Conservation (phyloP, 768 basidiomycete species). For the Leccinellum luteum region DNA sequence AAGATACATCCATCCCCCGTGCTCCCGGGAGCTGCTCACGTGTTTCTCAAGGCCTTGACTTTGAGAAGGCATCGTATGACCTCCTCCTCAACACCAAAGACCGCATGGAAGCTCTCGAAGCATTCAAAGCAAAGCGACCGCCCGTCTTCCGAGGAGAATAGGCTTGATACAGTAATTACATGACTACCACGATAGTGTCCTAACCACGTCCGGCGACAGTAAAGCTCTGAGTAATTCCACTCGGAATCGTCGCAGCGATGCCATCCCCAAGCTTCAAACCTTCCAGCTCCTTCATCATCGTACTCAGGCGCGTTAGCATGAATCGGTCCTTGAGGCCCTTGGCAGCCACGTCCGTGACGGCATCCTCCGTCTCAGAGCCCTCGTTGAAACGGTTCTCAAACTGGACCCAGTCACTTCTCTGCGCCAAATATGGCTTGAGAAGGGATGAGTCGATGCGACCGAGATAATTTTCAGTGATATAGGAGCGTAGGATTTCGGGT, state of each 20-base stretch:
- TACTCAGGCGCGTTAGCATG: slow-evolving; percentile 68
- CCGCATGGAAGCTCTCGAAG: slow-evolving; percentile 77
- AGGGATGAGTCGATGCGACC: slow-evolving; percentile 86
- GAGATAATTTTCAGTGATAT: slow-evolving; percentile 92
- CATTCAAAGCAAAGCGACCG: slow-evolving; percentile 80
- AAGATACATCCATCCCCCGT: background rate
- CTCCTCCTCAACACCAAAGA: slow-evolving; percentile 72
- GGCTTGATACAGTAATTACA: background rate
- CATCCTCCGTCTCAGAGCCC: slow-evolving; percentile 42
- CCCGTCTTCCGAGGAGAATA: slow-evolving; percentile 83
- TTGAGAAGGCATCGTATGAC: slow-evolving; percentile 85
- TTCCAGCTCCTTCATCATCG: slow-evolving; percentile 89
- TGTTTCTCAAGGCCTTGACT: slow-evolving; percentile 70
- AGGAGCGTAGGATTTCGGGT: slow-evolving; percentile 92
- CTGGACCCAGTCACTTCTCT: slow-evolving; percentile 88
- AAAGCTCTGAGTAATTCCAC: slow-evolving; percentile 56
- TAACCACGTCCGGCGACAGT: slow-evolving; percentile 43
- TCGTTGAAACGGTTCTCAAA: slow-evolving; percentile 82
- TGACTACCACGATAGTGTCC: slow-evolving; percentile 15
- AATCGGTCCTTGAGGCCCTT: slow-evolving; percentile 55
- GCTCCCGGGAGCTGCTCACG: background rate
- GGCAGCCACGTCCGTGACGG: slow-evolving; percentile 37
- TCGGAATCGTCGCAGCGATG: slow-evolving; percentile 55
- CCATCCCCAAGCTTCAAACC: slow-evolving; percentile 58
- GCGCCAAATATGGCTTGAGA: slow-evolving; percentile 85